Evolutionary conservation across 768 basidiomycete genomes (phyloP).

Genomic region (Suillus tomentosus): DNA sequence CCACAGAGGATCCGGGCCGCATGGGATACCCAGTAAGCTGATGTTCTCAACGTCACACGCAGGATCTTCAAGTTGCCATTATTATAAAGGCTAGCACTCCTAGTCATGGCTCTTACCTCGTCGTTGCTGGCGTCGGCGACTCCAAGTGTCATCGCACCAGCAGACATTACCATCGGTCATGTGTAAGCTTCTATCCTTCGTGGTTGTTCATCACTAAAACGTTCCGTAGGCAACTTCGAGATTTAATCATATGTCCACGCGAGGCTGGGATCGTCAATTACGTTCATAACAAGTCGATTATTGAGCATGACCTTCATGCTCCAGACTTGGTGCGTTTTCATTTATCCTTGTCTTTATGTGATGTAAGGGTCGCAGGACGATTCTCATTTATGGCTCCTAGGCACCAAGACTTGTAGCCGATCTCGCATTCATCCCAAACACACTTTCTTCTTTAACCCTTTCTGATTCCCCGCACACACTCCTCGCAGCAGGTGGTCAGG

Average conservation of each 20-base stretch:
- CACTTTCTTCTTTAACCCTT: constrained; percentile 57
- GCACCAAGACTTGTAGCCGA: constrained; percentile 50
- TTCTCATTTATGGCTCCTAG: constrained; percentile 33
- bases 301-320: constrained; percentile 59
- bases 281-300: constrained; percentile 50
- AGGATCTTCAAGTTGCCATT: constrained; percentile 3
- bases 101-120: constrained; percentile 50
- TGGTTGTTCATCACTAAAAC: background rate
- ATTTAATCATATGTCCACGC: constrained; percentile 74
- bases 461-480: constrained; percentile 48
- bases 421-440: constrained; percentile 62
- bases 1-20: background rate
- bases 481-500: constrained; percentile 77
- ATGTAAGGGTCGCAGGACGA: constrained; percentile 16
- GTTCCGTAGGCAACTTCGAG: constrained; percentile 65
- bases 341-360: constrained; percentile 14
- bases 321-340: constrained; percentile 46
- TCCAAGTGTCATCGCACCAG: constrained; percentile 44
- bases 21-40: background rate
- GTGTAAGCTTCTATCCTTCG: constrained; percentile 44
- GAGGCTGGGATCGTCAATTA: constrained; percentile 68
- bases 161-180: constrained; percentile 60
- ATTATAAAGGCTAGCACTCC: background rate
- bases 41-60: constrained; percentile 8
- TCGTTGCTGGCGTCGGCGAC: constrained; percentile 44